These are phyloP conservation scores for Ascomycota sp. DNA, from an alignment of 2,329 filamentous ascomycete species.

Conservation along the genomic window DNA sequence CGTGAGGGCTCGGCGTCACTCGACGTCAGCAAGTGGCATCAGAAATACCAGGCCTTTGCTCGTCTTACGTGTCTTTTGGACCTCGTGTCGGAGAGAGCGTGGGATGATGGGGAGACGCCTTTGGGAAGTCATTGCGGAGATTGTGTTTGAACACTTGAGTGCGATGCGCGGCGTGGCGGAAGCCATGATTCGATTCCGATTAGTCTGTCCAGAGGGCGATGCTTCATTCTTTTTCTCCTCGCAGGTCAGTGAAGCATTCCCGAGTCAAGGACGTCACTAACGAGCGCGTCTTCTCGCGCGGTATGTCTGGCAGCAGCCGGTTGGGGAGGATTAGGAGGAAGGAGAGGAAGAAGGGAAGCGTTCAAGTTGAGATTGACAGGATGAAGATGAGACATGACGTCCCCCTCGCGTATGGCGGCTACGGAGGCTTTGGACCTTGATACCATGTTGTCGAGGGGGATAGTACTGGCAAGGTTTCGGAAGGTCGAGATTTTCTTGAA, in stretches of 20 bases:
- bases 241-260: conserved; percentile 2
- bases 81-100: background rate
- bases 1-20: conserved; percentile 6
- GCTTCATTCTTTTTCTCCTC: conserved; percentile 5
- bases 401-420: too few species aligned
- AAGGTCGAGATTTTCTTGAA: too few species aligned
- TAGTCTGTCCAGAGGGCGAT: conserved; percentile 7
- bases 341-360: background rate
- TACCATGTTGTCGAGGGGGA: too few species aligned
- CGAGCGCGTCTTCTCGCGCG: background rate
- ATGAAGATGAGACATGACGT: too few species aligned
- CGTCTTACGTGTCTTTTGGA: background rate
- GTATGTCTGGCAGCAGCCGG: background rate
- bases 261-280: conserved; percentile 2
- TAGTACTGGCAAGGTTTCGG: too few species aligned
- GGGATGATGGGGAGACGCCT: conserved; percentile 1
- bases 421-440: too few species aligned
- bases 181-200: conserved; percentile 8
- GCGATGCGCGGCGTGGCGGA: conserved; percentile 7
- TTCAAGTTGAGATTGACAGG: too few species aligned
- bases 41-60: conserved; percentile 6
- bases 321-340: background rate
- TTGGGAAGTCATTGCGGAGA: conserved; percentile 7
- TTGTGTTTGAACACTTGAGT: conserved; percentile 8
- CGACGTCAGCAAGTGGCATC: conserved; percentile 7